Base-by-base conservation (phyloP, 2,329 filamentous ascomycete species). In the Sporothrix luriei region DNA sequence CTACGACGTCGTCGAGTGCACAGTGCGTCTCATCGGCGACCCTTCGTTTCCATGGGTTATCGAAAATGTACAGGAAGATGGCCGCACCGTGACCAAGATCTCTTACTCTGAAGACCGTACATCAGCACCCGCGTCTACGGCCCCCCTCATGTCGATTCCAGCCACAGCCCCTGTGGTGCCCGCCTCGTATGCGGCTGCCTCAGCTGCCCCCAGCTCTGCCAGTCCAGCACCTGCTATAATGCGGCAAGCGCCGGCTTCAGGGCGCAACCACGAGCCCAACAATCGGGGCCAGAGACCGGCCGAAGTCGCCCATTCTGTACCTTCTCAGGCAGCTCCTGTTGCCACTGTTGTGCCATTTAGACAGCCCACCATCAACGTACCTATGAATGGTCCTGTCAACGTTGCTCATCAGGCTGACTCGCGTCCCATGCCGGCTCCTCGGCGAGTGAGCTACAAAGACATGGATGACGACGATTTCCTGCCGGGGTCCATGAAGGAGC, bases 1-100 rank as follows among this genome's bases (percentile, higher is more conserved):
- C 65, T 73, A 74, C 66, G 72, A 75, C 66, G 67, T 75, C 14
- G 69, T 75, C 55, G 72, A 75, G 51, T 70, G 71, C 24, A 69
- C 71, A 13, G 70, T 73, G 38, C 69, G 69, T 14, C 72, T 75
- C 10, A 68, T 73, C 1, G 65, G 59, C 29, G 66, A 72, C 61
- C 59, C 55, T 0, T 19, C 70, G 0, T 73, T 75, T 19, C 74
- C 74, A 0, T 73, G 73, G 69, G 13, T 57, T 11, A 66, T 72
- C 7, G 52, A 69, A 9, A 69, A 59, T 1, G 55, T 66, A 7
- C 46, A 59, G 29, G 70, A 71, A n/a, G 67, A 69, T 4, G 66
- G 57, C 48, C 66, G 54, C 4, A 69, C 69, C 13, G 59, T 72
- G 14, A 69, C 54, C 14, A 68, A 51, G 16, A 72, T 75, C n/a